Conservation (phyloP, 768 basidiomycete genomes). For the Podaxis sp. region DNA sequence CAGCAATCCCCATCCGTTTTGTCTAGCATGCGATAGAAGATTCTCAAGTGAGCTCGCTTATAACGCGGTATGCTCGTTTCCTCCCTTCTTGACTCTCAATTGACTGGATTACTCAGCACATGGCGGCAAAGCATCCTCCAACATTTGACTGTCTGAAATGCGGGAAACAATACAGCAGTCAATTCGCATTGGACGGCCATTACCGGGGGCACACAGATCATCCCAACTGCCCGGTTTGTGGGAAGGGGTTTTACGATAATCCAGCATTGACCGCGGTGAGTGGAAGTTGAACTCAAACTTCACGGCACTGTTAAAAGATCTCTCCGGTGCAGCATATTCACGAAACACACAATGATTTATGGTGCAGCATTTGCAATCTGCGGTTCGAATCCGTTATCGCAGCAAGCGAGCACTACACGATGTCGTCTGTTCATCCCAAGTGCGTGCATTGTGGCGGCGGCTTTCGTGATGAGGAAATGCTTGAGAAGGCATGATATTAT, state of each 20-base stretch:
- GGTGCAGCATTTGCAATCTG: slow-evolving; percentile 36
- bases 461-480: slow-evolving; percentile 35
- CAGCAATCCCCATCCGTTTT: slow-evolving; percentile 34
- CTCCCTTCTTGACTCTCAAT: slow-evolving; percentile 2
- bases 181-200: slow-evolving; percentile 41
- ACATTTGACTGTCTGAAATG: slow-evolving; percentile 38
- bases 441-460: slow-evolving; percentile 41
- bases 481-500: slow-evolving; percentile 31
- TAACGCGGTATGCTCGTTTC: slow-evolving; percentile 31
- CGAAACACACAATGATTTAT: slow-evolving; percentile 32
- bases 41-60: slow-evolving; percentile 34
- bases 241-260: slow-evolving; percentile 38
- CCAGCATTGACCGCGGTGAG: slow-evolving; percentile 33
- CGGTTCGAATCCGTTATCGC: slow-evolving; percentile 36
- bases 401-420: slow-evolving; percentile 37
- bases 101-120: slow-evolving; percentile 28
- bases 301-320: not conserved
- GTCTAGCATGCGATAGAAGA: slow-evolving; percentile 31
- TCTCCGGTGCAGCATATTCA: slow-evolving; percentile 32
- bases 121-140: slow-evolving; percentile 41
- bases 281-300: not conserved
- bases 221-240: slow-evolving; percentile 45
- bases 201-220: slow-evolving; percentile 43
- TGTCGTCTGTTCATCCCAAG: slow-evolving; percentile 43
- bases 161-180: slow-evolving; percentile 30